Conservation (phyloP, 805 yeast genomes). For the Wickerhamomyces ciferrii region DNA sequence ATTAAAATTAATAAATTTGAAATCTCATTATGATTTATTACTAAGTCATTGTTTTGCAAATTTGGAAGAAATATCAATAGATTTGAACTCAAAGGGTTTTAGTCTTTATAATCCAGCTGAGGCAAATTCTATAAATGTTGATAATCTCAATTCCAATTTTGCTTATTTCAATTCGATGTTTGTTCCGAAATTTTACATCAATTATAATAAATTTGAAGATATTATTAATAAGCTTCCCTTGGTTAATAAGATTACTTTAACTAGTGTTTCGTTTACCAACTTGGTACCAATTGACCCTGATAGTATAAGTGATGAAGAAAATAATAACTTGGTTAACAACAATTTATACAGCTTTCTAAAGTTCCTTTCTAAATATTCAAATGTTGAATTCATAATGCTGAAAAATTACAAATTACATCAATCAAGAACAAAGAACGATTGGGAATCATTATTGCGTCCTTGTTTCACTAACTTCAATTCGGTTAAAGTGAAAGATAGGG, state of each 20-base stretch:
- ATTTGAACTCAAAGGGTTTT: conserved; percentile 43
- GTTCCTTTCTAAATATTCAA: conserved; percentile 23
- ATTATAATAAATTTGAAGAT: conserved; percentile 15
- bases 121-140: conserved; percentile 10
- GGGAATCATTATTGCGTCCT: conserved; percentile 30
- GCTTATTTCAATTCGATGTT: conserved; percentile 21
- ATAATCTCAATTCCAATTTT: conserved; percentile 20
- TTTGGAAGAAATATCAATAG: conserved; percentile 36
- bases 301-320: conserved; percentile 20
- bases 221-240: conserved; percentile 14
- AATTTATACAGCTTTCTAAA: conserved; percentile 29
- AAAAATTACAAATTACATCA: conserved; percentile 32
- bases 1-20: conserved; percentile 33
- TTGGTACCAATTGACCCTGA: conserved; percentile 19
- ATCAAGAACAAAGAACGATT: conserved; percentile 30
- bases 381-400: conserved; percentile 31
- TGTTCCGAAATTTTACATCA: conserved; percentile 22
- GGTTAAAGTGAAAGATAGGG: conserved; percentile 29
- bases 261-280: conserved; percentile 21
- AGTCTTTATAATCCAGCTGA: conserved; percentile 17
- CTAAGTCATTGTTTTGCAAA: conserved; percentile 40
- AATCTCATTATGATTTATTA: conserved; percentile 41
- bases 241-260: conserved; percentile 12
- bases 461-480: conserved; percentile 28
- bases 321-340: conserved; percentile 28